Conservation (phyloP, 2,329 filamentous ascomycete species). For the Verticillium klebahnii region DNA sequence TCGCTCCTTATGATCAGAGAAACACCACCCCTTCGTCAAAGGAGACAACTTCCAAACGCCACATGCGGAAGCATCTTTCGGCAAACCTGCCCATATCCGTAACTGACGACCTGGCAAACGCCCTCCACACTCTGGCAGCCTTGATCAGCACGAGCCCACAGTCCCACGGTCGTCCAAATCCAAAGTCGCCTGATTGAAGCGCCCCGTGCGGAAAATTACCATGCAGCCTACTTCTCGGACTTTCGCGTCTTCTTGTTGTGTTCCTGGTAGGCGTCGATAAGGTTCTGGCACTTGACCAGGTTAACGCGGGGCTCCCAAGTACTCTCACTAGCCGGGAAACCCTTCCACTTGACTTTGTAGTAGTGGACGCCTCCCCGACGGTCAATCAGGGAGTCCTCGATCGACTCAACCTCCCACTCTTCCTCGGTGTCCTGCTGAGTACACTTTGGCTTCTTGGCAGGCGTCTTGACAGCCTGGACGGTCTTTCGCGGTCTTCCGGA, state of each 20-base stretch:
- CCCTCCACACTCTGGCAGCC: too few species aligned
- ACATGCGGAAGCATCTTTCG: too few species aligned
- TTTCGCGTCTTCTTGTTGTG: conserved; percentile 5
- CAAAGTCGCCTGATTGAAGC: background rate
- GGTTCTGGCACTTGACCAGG: conserved; percentile 30
- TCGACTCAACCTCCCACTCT: conserved; percentile 44
- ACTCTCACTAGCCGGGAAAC: conserved; percentile 35
- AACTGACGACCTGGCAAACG: too few species aligned
- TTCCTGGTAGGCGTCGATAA: conserved; percentile 32
- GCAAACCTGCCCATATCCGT: too few species aligned
- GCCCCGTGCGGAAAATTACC: too few species aligned
- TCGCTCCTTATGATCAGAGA: too few species aligned
- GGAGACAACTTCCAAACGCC: too few species aligned
- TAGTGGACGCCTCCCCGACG: conserved; percentile 29
- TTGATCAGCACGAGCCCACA: too few species aligned
- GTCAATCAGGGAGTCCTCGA: conserved; percentile 36
- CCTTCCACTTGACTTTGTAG: conserved; percentile 52
- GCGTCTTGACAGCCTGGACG: background rate
- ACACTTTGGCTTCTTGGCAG: background rate
- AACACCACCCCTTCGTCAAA: too few species aligned
- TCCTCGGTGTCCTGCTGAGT: conserved; percentile 9
- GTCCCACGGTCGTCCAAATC: too few species aligned
- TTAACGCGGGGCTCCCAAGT: conserved; percentile 51
- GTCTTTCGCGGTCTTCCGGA: conserved; percentile 5
- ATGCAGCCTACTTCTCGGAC: background rate